phyloP scores from a whole-genome alignment of 1,284 basidiomycete species.

The Tilletia caries region DNA sequence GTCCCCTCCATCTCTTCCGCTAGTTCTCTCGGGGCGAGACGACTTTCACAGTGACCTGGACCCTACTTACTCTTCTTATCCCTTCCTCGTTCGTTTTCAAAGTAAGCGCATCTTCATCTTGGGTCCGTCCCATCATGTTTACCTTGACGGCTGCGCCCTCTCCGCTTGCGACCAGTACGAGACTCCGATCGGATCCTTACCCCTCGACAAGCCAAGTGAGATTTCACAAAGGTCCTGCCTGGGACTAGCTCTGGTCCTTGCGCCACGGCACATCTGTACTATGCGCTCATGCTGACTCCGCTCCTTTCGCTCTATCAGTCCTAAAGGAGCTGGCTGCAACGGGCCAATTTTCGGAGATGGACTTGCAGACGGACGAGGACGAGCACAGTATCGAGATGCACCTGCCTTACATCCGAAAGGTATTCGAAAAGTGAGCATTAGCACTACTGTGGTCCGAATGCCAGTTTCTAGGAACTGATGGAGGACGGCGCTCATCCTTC shows the following conservation, averaged over 20 bases:
- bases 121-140: constrained; percentile 90
- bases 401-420: constrained; percentile 81
- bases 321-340: constrained; percentile 68
- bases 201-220: constrained; percentile 74
- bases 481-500: neutral
- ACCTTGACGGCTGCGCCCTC: constrained; percentile 81
- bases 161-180: constrained; percentile 71
- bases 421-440: constrained; percentile 69
- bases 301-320: constrained; percentile 57
- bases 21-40: too few species aligned
- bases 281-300: neutral
- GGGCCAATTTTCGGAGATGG: constrained; percentile 71
- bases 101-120: constrained; percentile 90
- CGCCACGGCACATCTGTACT: neutral
- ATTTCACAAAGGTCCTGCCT: neutral
- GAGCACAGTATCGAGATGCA: constrained; percentile 99
- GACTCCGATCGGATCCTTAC: constrained; percentile 81
- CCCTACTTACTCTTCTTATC: too few species aligned
- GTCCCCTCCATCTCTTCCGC: too few species aligned
- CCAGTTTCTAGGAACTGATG: neutral
- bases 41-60: too few species aligned
- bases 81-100: too few species aligned
- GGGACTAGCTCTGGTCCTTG: neutral
- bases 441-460: neutral
- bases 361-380: constrained; percentile 71